Percentiles rank a stretch among this genome's conserved stretches.
phyloP scores from a whole-genome alignment of 2,329 filamentous ascomycete species.

The Xylaria polymorpha region DNA sequence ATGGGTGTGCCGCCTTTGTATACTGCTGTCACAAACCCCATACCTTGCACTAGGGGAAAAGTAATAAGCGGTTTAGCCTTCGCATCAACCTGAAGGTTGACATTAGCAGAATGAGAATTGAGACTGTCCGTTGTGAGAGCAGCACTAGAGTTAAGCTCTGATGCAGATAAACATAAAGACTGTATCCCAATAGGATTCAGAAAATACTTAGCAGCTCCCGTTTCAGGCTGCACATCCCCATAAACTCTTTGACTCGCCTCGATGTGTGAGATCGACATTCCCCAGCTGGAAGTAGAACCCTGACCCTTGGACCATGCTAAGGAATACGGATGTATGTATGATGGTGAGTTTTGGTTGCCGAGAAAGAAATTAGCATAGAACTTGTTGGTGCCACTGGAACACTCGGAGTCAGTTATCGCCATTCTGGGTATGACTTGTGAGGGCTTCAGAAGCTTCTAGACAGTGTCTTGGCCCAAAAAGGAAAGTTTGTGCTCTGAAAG shows the following conservation, averaged over 20 bases:
- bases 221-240: conserved; percentile 66
- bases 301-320: conserved; percentile 74
- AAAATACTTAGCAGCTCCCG: conserved; percentile 76
- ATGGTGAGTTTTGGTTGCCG: conserved; percentile 73
- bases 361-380: conserved; percentile 87
- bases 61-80: conserved; percentile 70
- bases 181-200: conserved; percentile 85
- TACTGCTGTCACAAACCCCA: conserved; percentile 84
- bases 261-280: conserved; percentile 80
- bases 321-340: conserved; percentile 82
- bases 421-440: too few species aligned
- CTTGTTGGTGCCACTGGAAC: conserved; percentile 82
- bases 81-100: conserved; percentile 71
- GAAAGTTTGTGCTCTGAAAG: too few species aligned
- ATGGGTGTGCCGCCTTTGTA: conserved; percentile 78
- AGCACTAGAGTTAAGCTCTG: conserved; percentile 74
- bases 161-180: conserved; percentile 81
- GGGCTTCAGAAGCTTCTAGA: too few species aligned
- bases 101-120: conserved; percentile 71
- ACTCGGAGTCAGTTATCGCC: too few species aligned
- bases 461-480: too few species aligned
- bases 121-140: conserved; percentile 64
- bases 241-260: conserved; percentile 75
- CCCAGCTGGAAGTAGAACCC: conserved; percentile 75
- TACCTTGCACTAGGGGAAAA: conserved; percentile 89